Evolutionary conservation across 2,329 filamentous ascomycete species (phyloP).

Genomic region (Periconia sp.): DNA sequence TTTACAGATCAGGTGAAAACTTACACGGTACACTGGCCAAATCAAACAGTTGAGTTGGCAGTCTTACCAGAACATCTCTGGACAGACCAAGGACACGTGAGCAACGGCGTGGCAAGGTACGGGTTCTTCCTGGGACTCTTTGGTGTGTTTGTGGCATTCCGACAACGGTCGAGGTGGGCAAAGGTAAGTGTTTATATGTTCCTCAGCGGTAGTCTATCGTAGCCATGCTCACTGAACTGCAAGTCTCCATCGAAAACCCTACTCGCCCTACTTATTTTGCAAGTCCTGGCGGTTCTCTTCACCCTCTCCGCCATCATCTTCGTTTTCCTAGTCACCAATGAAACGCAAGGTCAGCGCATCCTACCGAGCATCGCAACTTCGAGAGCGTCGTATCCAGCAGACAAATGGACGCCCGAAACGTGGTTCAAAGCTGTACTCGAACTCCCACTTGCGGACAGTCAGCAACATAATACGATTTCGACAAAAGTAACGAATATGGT

Average conservation of each 20-base stretch:
- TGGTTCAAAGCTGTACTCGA: slow-evolving; percentile 36
- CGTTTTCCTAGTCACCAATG: slow-evolving; percentile 32
- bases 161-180: slow-evolving; percentile 13
- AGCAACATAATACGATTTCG: slow-evolving; percentile 19
- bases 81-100: slow-evolving; percentile 32
- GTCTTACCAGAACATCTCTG: slow-evolving; percentile 30
- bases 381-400: slow-evolving; percentile 22
- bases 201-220: not conserved
- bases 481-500: slow-evolving; percentile 27
- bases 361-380: slow-evolving; percentile 20
- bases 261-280: slow-evolving; percentile 38
- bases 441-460: slow-evolving; percentile 23
- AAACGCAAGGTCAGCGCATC: slow-evolving; percentile 30
- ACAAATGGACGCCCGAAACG: slow-evolving; percentile 36
- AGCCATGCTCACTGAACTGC: slow-evolving; percentile 1
- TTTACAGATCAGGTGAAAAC: slow-evolving; percentile 18
- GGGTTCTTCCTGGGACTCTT: slow-evolving; percentile 35
- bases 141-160: slow-evolving; percentile 32
- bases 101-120: slow-evolving; percentile 34
- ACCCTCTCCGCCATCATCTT: slow-evolving; percentile 35
- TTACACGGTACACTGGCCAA: slow-evolving; percentile 27
- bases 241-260: slow-evolving; percentile 30
- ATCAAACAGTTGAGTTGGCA: slow-evolving; percentile 18
- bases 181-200: slow-evolving; percentile 10
- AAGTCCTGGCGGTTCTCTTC: slow-evolving; percentile 29